A percentile compares a stretch with the other conserved stretches of the same genome.
Evolutionary conservation across 129 eudicot species (phyloP).

Genomic region (Silybum marianum): DNA sequence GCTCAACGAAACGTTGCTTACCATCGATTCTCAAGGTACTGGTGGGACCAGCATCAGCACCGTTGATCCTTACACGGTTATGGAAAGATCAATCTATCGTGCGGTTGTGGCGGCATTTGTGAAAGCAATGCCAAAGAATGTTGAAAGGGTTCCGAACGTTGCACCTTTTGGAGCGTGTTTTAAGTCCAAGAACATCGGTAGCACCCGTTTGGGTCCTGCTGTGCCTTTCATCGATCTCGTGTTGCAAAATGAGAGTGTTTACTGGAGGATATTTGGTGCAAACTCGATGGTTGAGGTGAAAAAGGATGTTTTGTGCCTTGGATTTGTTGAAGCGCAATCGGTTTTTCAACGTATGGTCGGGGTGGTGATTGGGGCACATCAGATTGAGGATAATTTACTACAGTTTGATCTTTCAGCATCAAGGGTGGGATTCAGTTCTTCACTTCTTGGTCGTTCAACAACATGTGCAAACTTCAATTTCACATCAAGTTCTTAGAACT

Average conservation of each 20-base stretch:
- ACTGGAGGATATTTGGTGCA: slow-evolving; percentile 40
- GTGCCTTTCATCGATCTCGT: slow-evolving; percentile 40
- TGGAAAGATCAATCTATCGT: slow-evolving; percentile 40
- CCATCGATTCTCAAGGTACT: slow-evolving; percentile 33
- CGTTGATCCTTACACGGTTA: slow-evolving; percentile 37
- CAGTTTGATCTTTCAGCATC: slow-evolving; percentile 43
- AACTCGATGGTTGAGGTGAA: slow-evolving; percentile 39
- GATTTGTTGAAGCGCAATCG: slow-evolving; percentile 38
- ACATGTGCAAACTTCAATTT: slow-evolving; percentile 36
- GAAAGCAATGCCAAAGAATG: slow-evolving; percentile 18
- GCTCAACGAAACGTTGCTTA: slow-evolving; percentile 33
- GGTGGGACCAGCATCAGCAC: slow-evolving; percentile 55
- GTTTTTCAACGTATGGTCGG: neutral
- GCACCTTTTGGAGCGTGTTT: slow-evolving; percentile 46
- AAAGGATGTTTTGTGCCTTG: slow-evolving; percentile 31
- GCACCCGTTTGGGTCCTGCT: slow-evolving; percentile 31
- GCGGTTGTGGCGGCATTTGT: slow-evolving; percentile 33
- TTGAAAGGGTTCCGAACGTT: slow-evolving; percentile 30
- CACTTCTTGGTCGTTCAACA: slow-evolving; percentile 29
- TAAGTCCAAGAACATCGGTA: slow-evolving; percentile 13
- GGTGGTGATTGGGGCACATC: slow-evolving; percentile 42
- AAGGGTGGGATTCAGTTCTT: slow-evolving; percentile 45
- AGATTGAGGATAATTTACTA: slow-evolving; percentile 45
- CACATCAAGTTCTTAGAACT: slow-evolving; percentile 3
- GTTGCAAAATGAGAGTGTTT: slow-evolving; percentile 31